Conservation (phyloP, 768 basidiomycete species). For the Suillus subaureus region DNA sequence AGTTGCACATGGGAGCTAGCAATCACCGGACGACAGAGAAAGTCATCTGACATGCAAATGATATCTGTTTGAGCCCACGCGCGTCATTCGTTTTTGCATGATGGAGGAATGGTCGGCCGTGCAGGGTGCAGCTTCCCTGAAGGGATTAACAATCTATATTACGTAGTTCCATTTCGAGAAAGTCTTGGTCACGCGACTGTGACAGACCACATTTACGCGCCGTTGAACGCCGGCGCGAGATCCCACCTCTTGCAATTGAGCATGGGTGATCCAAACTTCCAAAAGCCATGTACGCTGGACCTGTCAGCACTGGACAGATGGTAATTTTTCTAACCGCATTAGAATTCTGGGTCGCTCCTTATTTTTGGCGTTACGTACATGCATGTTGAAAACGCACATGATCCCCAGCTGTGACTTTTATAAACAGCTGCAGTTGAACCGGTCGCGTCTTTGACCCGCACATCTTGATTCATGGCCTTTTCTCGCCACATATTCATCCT, state of each 20-base stretch:
- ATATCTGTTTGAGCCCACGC: neutral
- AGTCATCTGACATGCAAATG: neutral
- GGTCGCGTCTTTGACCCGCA: neutral
- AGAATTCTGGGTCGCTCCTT: neutral
- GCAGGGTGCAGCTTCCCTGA: no score
- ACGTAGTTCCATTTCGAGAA: neutral
- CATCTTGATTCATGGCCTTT: conserved; percentile 5
- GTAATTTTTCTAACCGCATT: neutral
- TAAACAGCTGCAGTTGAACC: neutral
- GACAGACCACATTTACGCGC: neutral
- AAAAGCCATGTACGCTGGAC: neutral
- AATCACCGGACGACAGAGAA: neutral
- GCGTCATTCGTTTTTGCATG: neutral
- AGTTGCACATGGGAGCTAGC: neutral
- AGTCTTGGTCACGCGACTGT: neutral
- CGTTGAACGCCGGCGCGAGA: neutral
- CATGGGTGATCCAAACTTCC: neutral
- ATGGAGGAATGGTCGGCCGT: neutral
- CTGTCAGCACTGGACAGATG: neutral
- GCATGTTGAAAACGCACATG: neutral
- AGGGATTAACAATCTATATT: no score
- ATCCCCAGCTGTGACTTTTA: neutral
- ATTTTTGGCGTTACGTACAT: neutral
- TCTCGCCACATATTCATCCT: conserved; percentile 10
- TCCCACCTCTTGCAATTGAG: neutral